These are phyloP conservation scores for Trypanosoma melophagium DNA, from an alignment of 208 protist species.

Conservation along the genomic window DNA sequence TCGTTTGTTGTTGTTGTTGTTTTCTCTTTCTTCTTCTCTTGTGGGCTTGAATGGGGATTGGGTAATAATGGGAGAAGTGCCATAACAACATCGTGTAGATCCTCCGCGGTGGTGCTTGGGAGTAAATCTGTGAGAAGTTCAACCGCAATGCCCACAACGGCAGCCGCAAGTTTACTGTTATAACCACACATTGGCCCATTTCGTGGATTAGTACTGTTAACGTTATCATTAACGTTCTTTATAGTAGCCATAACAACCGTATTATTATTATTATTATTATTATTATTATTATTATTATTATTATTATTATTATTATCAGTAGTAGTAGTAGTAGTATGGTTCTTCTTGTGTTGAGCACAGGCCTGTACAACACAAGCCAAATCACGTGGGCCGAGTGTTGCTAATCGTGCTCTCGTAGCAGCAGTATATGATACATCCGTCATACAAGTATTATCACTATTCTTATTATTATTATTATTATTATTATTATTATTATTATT, in stretches of 20 bases:
- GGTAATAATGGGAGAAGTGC: constrained; percentile 16
- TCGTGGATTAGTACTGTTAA: background rate
- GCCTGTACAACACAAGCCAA: constrained; percentile 23
- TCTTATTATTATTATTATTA: too few species aligned
- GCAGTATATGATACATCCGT: constrained; percentile 17
- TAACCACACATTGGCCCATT: too few species aligned
- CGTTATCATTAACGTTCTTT: too few species aligned
- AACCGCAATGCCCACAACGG: constrained; percentile 3
- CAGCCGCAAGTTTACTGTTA: background rate
- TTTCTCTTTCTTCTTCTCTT: background rate
- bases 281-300: background rate
- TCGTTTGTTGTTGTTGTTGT: background rate
- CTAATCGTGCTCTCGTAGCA: constrained; percentile 21
- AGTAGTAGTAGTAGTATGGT: background rate
- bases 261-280: background rate
- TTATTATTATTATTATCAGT: background rate
- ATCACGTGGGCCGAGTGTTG: constrained; percentile 25
- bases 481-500: too few species aligned
- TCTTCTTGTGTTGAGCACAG: background rate
- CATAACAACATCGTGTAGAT: constrained; percentile 26
- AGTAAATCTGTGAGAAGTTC: constrained; percentile 33
- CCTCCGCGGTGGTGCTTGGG: constrained; percentile 21
- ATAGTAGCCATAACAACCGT: too few species aligned
- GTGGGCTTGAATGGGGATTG: background rate
- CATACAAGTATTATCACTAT: too few species aligned